Evolutionary conservation across 2,329 filamentous ascomycete genomes (phyloP), one percentile per base, ranked within the genome.

Genomic region (Emergomyces africanus): DNA sequence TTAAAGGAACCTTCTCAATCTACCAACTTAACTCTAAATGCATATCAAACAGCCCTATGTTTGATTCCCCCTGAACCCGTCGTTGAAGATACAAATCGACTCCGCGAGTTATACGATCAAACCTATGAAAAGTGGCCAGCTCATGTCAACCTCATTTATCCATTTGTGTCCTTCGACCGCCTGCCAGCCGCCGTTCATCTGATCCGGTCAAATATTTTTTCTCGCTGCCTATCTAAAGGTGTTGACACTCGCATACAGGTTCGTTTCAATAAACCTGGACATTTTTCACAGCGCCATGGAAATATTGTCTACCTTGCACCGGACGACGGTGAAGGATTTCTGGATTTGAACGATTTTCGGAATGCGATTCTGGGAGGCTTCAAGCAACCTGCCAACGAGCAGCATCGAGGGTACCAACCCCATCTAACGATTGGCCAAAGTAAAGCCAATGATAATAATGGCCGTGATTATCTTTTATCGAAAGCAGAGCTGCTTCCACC

Each of bases 101-200:
- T 88, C 2, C 79, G 85, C 50, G 76, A 74, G n/a, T 72, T 83
- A 14, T 84, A 87, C 70, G 85, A 88, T 69, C 82, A 82, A 61
- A 77, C 79, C 0, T 81, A 79, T 63, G 74, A 74, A 30, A 81
- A 77, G 69, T 88, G 85, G 85, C 83, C 84, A 3, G 81, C 84
- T 14, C 85, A 87, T 64, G 67, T 87, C 65, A 88, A 87, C 64
- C 69, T 88, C 30, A 65, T 86, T 25, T 87, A 87, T 66, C 85
- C 84, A 0, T 88, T 87, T 67, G 81, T 86, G 6, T 67, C 70
- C 2, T 70, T 75, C 0, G 76, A 80, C 2, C 64, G 64, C 9
- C 73, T 88, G 1, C 64, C 71, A 1, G 64, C 67, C 23, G 81
- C 79, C 1, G 71, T 72, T 1, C 67, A 74, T 3, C 66, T 70